A percentile compares a stretch with the other conserved stretches of the same genome.
Conservation (phyloP, 495 filamentous ascomycete species). For the Bathelium albidoporum region DNA sequence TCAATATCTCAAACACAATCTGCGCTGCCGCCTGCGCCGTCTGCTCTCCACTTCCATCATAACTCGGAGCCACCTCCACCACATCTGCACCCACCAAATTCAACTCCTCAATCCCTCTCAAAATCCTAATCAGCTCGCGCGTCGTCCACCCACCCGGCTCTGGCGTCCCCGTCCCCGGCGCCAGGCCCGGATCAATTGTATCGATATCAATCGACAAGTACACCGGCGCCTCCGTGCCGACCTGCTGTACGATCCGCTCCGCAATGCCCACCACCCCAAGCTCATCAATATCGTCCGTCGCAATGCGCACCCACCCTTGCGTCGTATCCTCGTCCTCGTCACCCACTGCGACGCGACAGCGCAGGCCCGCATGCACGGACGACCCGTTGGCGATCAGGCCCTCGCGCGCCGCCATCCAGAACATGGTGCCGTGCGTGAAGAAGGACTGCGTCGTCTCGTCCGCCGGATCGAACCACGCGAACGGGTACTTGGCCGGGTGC, state of each 20-base stretch:
- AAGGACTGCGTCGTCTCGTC: conserved; percentile 49
- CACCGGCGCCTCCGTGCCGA: conserved; percentile 34
- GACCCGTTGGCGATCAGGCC: conserved; percentile 57
- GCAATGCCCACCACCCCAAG: conserved; percentile 37
- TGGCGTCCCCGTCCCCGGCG: conserved; percentile 43
- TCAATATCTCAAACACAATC: conserved; percentile 36
- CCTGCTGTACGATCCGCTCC: conserved; percentile 34
- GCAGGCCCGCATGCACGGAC: conserved; percentile 67
- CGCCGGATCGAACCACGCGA: conserved; percentile 47
- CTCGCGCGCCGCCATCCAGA: conserved; percentile 70
- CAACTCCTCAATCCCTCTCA: conserved; percentile 38
- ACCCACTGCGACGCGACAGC: conserved; percentile 59
- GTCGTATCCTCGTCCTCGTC: conserved; percentile 53
- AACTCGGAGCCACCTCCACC: conserved; percentile 45
- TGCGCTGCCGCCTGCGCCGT: conserved; percentile 43
- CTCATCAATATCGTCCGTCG: conserved; percentile 41
- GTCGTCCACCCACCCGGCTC: conserved; percentile 46
- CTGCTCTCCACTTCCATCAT: conserved; percentile 38
- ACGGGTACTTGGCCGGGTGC: conserved; percentile 69
- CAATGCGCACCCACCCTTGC: conserved; percentile 35
- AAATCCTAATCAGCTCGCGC: conserved; percentile 40
- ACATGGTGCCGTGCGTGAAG: conserved; percentile 81
- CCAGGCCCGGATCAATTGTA: conserved; percentile 43
- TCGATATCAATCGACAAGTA: conserved; percentile 43
- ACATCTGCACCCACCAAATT: conserved; percentile 44